Evolutionary conservation across 2,329 filamentous ascomycete genomes (phyloP).

Genomic region (Phaeophleospora eucalypticola): DNA sequence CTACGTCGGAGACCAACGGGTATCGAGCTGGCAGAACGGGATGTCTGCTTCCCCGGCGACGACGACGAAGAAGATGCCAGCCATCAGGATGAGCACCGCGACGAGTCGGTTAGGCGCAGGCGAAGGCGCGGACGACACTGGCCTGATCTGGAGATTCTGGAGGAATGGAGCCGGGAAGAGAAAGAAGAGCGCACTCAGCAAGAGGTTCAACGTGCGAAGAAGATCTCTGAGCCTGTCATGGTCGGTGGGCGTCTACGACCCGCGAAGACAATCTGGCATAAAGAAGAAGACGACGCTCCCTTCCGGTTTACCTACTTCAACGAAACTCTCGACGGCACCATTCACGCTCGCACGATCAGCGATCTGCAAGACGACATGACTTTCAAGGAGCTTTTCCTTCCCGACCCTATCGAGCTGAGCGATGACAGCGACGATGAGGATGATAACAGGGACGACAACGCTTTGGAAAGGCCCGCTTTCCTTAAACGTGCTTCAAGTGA

Average conservation of each 20-base stretch:
- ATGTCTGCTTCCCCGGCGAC: slow-evolving; percentile 87
- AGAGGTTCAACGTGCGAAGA: slow-evolving; percentile 79
- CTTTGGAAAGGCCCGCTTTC: slow-evolving; percentile 35
- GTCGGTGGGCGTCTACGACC: slow-evolving; percentile 85
- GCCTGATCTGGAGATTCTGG: slow-evolving; percentile 79
- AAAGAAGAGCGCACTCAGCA: slow-evolving; percentile 71
- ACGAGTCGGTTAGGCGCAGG: slow-evolving; percentile 34
- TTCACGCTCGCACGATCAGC: slow-evolving; percentile 92
- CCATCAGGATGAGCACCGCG: slow-evolving; percentile 28
- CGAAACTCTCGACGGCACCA: slow-evolving; percentile 90
- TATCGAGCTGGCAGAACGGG: slow-evolving; percentile 66
- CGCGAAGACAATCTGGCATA: slow-evolving; percentile 73
- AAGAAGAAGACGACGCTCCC: slow-evolving; percentile 81
- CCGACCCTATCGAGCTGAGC: slow-evolving; percentile 71
- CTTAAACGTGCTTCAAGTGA: slow-evolving; percentile 7
- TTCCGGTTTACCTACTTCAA: slow-evolving; percentile 99
- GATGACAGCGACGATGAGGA: slow-evolving; percentile 65
- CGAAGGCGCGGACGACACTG: slow-evolving; percentile 66
- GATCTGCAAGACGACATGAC: slow-evolving; percentile 82
- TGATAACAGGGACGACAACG: slow-evolving; percentile 16
- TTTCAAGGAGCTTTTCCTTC: slow-evolving; percentile 85
- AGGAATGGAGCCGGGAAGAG: slow-evolving; percentile 87
- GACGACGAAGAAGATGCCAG: slow-evolving; percentile 68
- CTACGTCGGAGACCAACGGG: slow-evolving; percentile 48
- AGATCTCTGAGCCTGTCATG: slow-evolving; percentile 87